Evolutionary conservation across 208 protist species (phyloP).

Genomic region (Wallacemonas sp.): DNA sequence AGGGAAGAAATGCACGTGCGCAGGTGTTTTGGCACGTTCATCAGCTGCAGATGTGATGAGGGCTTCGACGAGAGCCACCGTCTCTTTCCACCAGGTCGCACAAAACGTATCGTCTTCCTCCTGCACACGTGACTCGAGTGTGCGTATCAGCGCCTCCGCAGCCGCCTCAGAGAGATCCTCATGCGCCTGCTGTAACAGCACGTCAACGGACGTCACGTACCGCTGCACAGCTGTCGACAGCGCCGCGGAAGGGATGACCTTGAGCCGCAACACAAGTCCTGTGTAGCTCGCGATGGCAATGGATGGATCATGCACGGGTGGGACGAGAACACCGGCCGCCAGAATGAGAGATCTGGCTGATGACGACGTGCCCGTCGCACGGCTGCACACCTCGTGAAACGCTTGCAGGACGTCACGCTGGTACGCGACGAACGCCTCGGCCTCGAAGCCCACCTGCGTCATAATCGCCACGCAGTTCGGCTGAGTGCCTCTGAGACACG

Average conservation of each 20-base stretch:
- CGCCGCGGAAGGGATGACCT: constrained; percentile 28
- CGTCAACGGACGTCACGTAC: not conserved
- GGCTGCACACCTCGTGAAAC: not conserved
- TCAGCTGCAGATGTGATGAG: not conserved
- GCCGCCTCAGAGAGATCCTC: not conserved
- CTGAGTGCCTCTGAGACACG: not conserved
- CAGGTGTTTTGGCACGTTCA: not conserved
- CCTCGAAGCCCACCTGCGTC: constrained; percentile 40
- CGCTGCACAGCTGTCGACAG: constrained; percentile 23
- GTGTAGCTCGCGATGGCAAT: constrained; percentile 22
- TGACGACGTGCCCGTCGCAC: not conserved
- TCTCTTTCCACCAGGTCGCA: not conserved
- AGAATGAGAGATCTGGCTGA: not conserved
- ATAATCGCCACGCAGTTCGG: constrained; percentile 22
- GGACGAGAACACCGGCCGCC: constrained; percentile 16
- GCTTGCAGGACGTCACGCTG: constrained; percentile 13
- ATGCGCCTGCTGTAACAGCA: not conserved
- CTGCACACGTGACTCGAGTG: not conserved
- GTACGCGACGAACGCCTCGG: constrained; percentile 32
- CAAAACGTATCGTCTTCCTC: not conserved
- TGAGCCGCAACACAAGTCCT: constrained; percentile 24
- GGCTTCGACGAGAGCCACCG: not conserved
- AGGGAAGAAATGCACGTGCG: constrained; percentile 11
- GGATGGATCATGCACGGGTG: constrained; percentile 36
- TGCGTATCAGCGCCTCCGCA: not conserved